These are phyloP conservation scores for Fusarium staphyleae DNA, from an alignment of 2,329 filamentous ascomycete species.

Conservation along the genomic window DNA sequence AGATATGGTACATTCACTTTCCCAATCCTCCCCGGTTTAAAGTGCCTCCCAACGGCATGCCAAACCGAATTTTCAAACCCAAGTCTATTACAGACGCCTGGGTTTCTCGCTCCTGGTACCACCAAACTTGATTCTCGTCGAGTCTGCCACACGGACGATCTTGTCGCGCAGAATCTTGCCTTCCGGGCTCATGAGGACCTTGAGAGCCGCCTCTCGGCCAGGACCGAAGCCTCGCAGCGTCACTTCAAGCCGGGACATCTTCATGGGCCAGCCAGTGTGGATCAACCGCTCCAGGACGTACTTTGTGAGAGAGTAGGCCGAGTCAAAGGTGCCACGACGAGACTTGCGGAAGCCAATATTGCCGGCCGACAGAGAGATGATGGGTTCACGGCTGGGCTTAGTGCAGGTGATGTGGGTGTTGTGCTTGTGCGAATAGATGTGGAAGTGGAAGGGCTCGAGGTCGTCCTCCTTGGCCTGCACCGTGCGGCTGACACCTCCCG, in stretches of 20 bases:
- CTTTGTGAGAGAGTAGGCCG: slow-evolving; percentile 86
- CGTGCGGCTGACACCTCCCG: slow-evolving; percentile 29
- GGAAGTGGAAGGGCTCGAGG: slow-evolving; percentile 79
- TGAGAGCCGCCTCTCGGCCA: slow-evolving; percentile 87
- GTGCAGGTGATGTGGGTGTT: slow-evolving; percentile 95
- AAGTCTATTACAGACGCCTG: slow-evolving; percentile 69
- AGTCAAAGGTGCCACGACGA: slow-evolving; percentile 83
- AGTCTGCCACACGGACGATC: slow-evolving; percentile 82
- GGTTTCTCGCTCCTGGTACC: slow-evolving; percentile 85
- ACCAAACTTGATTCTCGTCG: slow-evolving; percentile 93
- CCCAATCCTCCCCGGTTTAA: slow-evolving; percentile 11
- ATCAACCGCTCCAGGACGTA: slow-evolving; percentile 86
- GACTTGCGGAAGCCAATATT: slow-evolving; percentile 92
- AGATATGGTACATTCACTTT: slow-evolving; percentile 47
- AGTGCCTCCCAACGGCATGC: slow-evolving; percentile 13
- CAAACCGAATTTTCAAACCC: slow-evolving; percentile 14
- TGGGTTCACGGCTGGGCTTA: slow-evolving; percentile 77
- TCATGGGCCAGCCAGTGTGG: slow-evolving; percentile 77
- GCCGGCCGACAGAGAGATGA: slow-evolving; percentile 82
- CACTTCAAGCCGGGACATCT: slow-evolving; percentile 81
- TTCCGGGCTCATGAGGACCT: slow-evolving; percentile 87
- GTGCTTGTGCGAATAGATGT: slow-evolving; percentile 88
- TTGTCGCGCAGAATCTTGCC: slow-evolving; percentile 76
- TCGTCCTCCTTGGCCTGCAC: slow-evolving; percentile 46
- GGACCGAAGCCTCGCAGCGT: slow-evolving; percentile 84